A percentile compares a stretch with the other conserved stretches of the same genome.
These are phyloP conservation scores for Cladophialophora immunda DNA, from an alignment of 2,329 filamentous ascomycete species.

Conservation along the genomic window DNA sequence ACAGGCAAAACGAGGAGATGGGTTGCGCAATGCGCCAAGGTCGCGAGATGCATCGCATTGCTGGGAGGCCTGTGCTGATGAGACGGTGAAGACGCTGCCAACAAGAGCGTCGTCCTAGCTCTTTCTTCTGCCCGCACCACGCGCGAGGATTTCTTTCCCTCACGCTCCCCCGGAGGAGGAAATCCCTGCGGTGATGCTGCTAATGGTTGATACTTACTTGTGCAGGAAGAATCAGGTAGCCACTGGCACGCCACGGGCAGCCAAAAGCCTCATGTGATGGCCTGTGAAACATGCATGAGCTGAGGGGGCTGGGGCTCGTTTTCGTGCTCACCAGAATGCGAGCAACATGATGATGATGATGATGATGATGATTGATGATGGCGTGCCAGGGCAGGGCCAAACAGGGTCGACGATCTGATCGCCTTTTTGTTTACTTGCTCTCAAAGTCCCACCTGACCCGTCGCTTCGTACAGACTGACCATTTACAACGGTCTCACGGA, in stretches of 20 bases:
- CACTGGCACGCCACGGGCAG: not conserved
- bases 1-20: not conserved
- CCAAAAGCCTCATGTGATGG: not conserved
- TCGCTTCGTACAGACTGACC: not conserved
- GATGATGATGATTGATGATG: too few species aligned
- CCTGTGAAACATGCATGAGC: not conserved
- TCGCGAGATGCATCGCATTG: not conserved
- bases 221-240: not conserved
- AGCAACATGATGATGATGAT: too few species aligned
- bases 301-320: not conserved
- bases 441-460: not conserved
- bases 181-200: too few species aligned
- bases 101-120: not conserved
- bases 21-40: conserved; percentile 3
- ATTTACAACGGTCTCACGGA: not conserved
- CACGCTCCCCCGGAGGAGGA: not conserved
- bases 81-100: not conserved
- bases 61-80: not conserved
- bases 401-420: not conserved
- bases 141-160: not conserved
- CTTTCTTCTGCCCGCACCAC: too few species aligned
- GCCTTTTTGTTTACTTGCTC: not conserved
- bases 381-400: too few species aligned
- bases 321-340: too few species aligned
- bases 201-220: too few species aligned